These are phyloP conservation scores for Aegilops umbellulata DNA, from an alignment of 176 grass and related monocot species.

Conservation along the genomic window DNA sequence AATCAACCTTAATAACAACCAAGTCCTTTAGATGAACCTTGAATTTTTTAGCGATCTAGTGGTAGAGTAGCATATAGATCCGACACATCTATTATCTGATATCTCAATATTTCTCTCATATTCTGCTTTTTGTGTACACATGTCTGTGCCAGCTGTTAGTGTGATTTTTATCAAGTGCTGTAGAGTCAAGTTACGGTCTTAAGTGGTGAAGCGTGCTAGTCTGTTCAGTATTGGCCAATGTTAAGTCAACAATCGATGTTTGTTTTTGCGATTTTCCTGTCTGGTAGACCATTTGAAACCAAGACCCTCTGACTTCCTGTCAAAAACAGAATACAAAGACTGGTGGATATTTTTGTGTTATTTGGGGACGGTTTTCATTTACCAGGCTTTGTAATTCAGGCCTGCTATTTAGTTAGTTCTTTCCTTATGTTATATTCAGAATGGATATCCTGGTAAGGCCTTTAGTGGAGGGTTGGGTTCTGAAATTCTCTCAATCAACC, in stretches of 20 bases:
- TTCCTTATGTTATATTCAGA: neutral
- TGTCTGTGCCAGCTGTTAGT: neutral
- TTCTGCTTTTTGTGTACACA: neutral
- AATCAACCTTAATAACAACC: neutral
- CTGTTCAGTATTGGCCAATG: neutral
- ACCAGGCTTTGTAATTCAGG: neutral
- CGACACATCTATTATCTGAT: neutral
- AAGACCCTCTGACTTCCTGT: no score
- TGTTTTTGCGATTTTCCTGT: neutral
- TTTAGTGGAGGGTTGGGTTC: neutral
- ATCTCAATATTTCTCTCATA: neutral
- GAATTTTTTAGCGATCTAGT: no score
- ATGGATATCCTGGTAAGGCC: neutral
- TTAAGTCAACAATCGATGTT: neutral
- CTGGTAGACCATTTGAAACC: neutral
- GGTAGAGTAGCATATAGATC: neutral
- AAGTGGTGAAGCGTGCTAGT: neutral
- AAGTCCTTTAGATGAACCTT: neutral
- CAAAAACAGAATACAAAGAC: no score
- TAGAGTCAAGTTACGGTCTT: neutral
- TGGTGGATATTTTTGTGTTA: neutral
- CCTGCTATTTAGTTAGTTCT: no score
- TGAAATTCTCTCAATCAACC: neutral
- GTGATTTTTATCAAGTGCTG: neutral
- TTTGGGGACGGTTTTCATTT: neutral